Conservation (phyloP, 2,329 filamentous ascomycete species). For the Cytospora chrysosperma region DNA sequence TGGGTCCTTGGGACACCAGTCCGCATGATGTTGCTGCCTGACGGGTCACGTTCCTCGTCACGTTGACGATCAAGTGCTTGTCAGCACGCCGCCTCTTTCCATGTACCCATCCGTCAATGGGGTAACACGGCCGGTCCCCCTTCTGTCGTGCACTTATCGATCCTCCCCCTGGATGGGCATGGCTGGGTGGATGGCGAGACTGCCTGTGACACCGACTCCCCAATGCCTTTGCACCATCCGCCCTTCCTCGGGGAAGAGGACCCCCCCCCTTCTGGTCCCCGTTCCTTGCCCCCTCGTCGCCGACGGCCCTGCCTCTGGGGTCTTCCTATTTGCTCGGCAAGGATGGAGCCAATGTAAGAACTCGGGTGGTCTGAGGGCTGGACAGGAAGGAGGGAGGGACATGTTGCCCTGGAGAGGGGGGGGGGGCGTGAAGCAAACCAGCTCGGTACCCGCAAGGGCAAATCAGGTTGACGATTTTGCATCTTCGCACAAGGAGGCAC, state of each 20-base stretch:
- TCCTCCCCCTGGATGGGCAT: slow-evolving; percentile 13
- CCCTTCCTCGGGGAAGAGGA: neutral
- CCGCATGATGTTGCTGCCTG: slow-evolving; percentile 17
- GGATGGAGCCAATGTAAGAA: slow-evolving; percentile 11
- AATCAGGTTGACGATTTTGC: slow-evolving; percentile 22
- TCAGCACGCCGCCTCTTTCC: slow-evolving; percentile 22
- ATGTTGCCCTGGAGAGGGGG: slow-evolving; percentile 6
- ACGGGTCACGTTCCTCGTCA: slow-evolving; percentile 25
- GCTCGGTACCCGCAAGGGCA: slow-evolving; percentile 19
- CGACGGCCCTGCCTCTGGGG: neutral
- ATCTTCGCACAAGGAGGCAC: slow-evolving; percentile 22
- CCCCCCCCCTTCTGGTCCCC: neutral
- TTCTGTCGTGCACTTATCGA: slow-evolving; percentile 20
- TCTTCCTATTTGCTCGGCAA: slow-evolving; percentile 13
- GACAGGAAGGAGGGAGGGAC: slow-evolving; percentile 10
- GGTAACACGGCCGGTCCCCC: slow-evolving; percentile 14
- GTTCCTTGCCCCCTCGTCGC: slow-evolving; percentile 1
- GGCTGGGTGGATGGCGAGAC: slow-evolving; percentile 18
- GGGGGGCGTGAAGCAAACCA: slow-evolving; percentile 22
- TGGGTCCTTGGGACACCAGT: slow-evolving; percentile 9
- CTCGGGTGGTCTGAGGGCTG: slow-evolving; percentile 5
- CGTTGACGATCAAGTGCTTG: slow-evolving; percentile 23
- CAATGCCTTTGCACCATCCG: slow-evolving; percentile 1
- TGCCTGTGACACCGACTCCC: slow-evolving; percentile 17
- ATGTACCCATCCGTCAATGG: slow-evolving; percentile 21